phyloP scores from a whole-genome alignment of 78 protist genomes.

The Dictyostelium discoideum region DNA sequence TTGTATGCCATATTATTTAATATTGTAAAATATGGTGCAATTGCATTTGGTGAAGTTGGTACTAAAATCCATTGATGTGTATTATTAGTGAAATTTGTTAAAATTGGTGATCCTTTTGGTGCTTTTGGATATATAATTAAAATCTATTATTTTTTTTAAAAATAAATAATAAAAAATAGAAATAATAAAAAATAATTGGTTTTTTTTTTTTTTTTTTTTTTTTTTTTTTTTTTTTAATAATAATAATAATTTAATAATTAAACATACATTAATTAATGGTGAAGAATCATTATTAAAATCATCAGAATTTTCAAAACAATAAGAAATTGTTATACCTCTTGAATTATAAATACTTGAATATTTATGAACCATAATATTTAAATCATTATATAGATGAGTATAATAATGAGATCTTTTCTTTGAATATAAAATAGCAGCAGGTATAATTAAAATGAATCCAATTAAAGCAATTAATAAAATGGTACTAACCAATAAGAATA shows the following conservation, averaged over 20 bases:
- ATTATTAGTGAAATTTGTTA: background rate
- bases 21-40: background rate
- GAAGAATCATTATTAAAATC: background rate
- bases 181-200: no score
- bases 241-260: background rate
- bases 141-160: background rate
- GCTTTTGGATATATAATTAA: constrained; percentile 3
- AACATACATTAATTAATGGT: constrained; percentile 1
- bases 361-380: background rate
- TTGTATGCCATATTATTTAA: background rate
- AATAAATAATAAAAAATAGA: background rate
- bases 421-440: background rate
- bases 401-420: background rate
- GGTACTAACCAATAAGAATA: background rate
- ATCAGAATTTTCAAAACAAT: background rate
- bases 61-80: background rate
- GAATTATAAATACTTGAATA: background rate
- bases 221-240: no score
- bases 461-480: background rate
- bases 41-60: background rate
- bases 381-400: background rate
- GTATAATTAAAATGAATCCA: constrained; percentile 4
- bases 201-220: no score
- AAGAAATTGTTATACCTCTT: background rate
- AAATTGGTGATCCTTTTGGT: background rate